These are phyloP conservation scores for Spatholobus suberectus DNA, from an alignment of 306 rosid species.

Conservation along the genomic window DNA sequence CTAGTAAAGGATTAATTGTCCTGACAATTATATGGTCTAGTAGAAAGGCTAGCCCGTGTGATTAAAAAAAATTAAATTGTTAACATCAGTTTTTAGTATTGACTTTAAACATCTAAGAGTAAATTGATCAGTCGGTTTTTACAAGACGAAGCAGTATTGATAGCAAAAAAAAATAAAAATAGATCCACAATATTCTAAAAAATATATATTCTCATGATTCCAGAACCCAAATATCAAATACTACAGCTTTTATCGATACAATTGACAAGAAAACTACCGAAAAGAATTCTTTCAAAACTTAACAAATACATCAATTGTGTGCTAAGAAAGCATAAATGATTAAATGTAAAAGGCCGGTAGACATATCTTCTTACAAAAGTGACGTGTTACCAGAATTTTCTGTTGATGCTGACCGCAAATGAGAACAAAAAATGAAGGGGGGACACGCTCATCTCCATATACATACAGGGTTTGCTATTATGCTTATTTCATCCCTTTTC, in stretches of 20 bases:
- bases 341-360: constrained; percentile 28
- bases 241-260: constrained; percentile 41
- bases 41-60: background rate
- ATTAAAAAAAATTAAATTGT: background rate
- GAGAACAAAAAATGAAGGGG: constrained; percentile 40
- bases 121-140: background rate
- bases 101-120: background rate
- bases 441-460: constrained; percentile 48
- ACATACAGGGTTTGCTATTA: constrained; percentile 43
- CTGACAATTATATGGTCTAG: too few species aligned
- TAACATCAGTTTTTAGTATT: background rate
- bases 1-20: too few species aligned
- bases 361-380: constrained; percentile 44
- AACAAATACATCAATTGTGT: constrained; percentile 33
- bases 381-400: constrained; percentile 45
- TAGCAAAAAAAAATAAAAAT: background rate
- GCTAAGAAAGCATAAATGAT: constrained; percentile 44
- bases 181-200: background rate
- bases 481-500: constrained; percentile 66
- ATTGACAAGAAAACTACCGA: constrained; percentile 28
- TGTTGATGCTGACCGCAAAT: constrained; percentile 32
- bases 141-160: background rate
- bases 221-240: constrained; percentile 37
- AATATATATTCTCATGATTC: constrained; percentile 28
- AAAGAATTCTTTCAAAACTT: constrained; percentile 49